These are phyloP conservation scores for Penicillium goetzii DNA, from an alignment of 495 filamentous ascomycete genomes.

Conservation along the genomic window DNA sequence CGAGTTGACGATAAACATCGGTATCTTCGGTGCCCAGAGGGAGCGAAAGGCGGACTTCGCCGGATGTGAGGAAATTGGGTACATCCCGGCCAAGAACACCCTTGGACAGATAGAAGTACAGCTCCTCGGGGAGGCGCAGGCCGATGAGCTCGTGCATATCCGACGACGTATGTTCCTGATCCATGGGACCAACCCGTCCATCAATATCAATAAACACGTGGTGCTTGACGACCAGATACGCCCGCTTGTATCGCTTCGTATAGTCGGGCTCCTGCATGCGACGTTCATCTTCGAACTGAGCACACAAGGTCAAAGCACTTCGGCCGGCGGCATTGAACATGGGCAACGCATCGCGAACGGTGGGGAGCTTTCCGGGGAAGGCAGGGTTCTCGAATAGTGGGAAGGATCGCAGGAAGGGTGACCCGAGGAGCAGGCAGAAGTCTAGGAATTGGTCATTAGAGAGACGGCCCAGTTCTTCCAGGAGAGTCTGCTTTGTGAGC, in stretches of 20 bases:
- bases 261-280: slow-evolving; percentile 72
- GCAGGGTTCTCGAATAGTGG: slow-evolving; percentile 70
- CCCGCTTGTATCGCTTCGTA: slow-evolving; percentile 80
- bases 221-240: slow-evolving; percentile 82
- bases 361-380: slow-evolving; percentile 47
- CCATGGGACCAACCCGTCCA: slow-evolving; percentile 73
- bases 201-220: slow-evolving; percentile 77
- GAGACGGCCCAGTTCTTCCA: slow-evolving; percentile 70
- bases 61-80: slow-evolving; percentile 77
- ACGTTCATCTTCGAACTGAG: slow-evolving; percentile 71
- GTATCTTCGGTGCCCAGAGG: slow-evolving; percentile 83
- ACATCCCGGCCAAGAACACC: slow-evolving; percentile 80
- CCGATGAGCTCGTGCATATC: slow-evolving; percentile 91
- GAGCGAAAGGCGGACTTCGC: slow-evolving; percentile 71
- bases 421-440: slow-evolving; percentile 81
- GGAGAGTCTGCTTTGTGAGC: slow-evolving; percentile 70
- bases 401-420: slow-evolving; percentile 74
- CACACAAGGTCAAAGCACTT: slow-evolving; percentile 65
- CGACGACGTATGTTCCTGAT: slow-evolving; percentile 67
- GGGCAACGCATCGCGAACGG: slow-evolving; percentile 68
- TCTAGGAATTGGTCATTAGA: slow-evolving; percentile 77
- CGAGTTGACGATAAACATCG: slow-evolving; percentile 77
- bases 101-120: slow-evolving; percentile 87
- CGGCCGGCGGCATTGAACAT: slow-evolving; percentile 69
- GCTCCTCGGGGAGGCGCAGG: slow-evolving; percentile 83